Evolutionary conservation across 805 yeast species (phyloP).

Genomic region (Barnettozyma wickerhamii): DNA sequence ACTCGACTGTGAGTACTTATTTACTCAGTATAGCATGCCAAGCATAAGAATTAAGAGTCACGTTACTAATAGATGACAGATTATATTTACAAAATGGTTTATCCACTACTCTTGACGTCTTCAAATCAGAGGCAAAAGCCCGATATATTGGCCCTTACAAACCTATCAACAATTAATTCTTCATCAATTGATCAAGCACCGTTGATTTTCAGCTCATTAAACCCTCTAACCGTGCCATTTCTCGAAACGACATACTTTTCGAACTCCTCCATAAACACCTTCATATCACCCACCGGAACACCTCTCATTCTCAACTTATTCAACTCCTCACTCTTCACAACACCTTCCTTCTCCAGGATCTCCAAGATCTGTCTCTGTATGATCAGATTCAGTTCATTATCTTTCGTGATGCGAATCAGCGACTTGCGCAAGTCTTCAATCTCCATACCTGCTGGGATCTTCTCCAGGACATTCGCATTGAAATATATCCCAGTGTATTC

Average conservation of each 20-base stretch:
- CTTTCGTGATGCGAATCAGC: conserved; percentile 55
- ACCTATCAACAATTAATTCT: no score
- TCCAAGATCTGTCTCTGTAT: conserved; percentile 53
- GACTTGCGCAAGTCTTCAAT: conserved; percentile 64
- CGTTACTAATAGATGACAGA: no score
- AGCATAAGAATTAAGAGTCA: no score
- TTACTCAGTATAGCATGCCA: no score
- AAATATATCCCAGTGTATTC: conserved; percentile 61
- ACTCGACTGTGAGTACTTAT: no score
- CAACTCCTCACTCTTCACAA: conserved; percentile 29
- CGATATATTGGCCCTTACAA: no score
- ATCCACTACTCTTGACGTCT: no score
- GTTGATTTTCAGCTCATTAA: neutral
- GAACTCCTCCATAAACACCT: neutral
- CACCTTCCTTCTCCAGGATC: conserved; percentile 51
- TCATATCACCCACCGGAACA: conserved; percentile 9
- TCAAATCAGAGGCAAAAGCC: no score
- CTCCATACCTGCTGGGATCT: conserved; percentile 57
- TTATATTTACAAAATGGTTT: no score
- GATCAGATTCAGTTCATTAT: conserved; percentile 50
- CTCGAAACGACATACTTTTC: conserved; percentile 1
- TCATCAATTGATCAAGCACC: neutral
- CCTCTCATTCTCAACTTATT: conserved; percentile 30
- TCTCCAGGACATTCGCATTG: conserved; percentile 63
- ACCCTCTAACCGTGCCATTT: conserved; percentile 2